Evolutionary conservation across 1,139 yeast genomes (phyloP), one percentile per base, ranked within the genome.

Genomic region (Sugiyamaella xylanicola): DNA sequence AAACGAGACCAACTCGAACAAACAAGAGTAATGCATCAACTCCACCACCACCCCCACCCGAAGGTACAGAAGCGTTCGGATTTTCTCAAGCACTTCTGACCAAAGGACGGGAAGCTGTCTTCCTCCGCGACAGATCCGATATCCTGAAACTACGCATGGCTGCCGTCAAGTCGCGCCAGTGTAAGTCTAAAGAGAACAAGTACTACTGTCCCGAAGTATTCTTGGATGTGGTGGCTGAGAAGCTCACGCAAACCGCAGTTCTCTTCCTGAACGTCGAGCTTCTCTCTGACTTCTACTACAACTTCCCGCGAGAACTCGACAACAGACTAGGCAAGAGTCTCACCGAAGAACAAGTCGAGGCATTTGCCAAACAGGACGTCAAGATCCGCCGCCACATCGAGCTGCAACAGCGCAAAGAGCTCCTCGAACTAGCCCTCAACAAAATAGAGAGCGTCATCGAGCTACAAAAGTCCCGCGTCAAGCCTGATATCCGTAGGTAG

Each of bases 181-280:
- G 99, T 75, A 84, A 83, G 64, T 77, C 79, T 59, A 87, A 87
- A 65, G 90, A 84, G 50, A 89, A 86, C 71, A 92, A 89, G 72
- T 90, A 86, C 69, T 86, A 86, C 65, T 95, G 99, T 68, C 99
- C 99, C 0, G 99, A 95, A 70, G 81, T 92, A 3, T 95, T 92
- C 65, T 76, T 93, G 69, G 96, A 91, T 68, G 96, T 92, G 2
- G 97, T 93, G 3, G 87, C 95, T 46, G 92, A 91, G 57, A 95
- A 95, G 71, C 76, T 95, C 41, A 88, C 97, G 0, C 86, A 92
- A 11, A 95, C 99, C 0, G 95, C 99, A 0, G 95, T 95, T 2
- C 74, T 95, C 60, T 95, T 95, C 66, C 75, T 95, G 67, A 95
- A 95, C 68, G 98, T 95, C 49, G 99, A 95, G 72, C 77, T 95